These are phyloP conservation scores for Scytalidium sp. DNA, from an alignment of 2,329 filamentous ascomycete genomes.

Conservation along the genomic window DNA sequence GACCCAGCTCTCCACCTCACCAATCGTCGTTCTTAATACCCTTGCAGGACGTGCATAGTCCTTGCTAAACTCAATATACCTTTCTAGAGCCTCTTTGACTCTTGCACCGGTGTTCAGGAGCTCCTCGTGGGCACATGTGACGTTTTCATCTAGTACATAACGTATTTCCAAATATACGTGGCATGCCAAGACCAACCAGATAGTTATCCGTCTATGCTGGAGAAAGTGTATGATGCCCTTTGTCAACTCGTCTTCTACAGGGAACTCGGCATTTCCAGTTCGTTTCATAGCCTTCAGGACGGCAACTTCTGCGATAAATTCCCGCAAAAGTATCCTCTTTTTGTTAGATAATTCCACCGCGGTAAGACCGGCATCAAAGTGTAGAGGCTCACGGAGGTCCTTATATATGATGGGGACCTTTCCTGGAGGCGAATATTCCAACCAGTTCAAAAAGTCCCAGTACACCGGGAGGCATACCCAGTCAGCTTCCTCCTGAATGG, in stretches of 20 bases:
- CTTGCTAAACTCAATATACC: conserved; percentile 7
- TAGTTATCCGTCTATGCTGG: conserved; percentile 13
- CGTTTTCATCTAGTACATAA: conserved; percentile 24
- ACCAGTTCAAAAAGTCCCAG: conserved; percentile 12
- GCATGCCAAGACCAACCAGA: conserved; percentile 25
- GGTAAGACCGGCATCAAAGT: conserved; percentile 18
- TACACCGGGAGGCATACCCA: conserved; percentile 24
- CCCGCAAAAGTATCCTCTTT: conserved; percentile 12
- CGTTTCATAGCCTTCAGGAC: conserved; percentile 25
- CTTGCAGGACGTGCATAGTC: neutral
- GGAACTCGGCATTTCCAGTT: conserved; percentile 7
- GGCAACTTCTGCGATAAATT: conserved; percentile 21
- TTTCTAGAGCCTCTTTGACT: conserved; percentile 2
- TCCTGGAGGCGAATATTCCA: conserved; percentile 16
- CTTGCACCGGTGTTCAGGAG: conserved; percentile 8
- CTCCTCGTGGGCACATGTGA: conserved; percentile 8
- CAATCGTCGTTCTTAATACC: conserved; percentile 2
- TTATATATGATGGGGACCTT: conserved; percentile 21
- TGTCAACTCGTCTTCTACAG: conserved; percentile 27
- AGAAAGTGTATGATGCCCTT: conserved; percentile 20
- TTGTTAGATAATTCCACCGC: conserved; percentile 14
- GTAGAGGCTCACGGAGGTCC: conserved; percentile 3
- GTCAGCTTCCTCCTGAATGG: conserved; percentile 25
- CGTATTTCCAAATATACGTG: conserved; percentile 30
- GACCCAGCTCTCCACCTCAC: conserved; percentile 14